A percentile compares a stretch with the other conserved stretches of the same genome.
Conservation (phyloP, 2,329 filamentous ascomycete species). For the Sporothrix brasiliensis region DNA sequence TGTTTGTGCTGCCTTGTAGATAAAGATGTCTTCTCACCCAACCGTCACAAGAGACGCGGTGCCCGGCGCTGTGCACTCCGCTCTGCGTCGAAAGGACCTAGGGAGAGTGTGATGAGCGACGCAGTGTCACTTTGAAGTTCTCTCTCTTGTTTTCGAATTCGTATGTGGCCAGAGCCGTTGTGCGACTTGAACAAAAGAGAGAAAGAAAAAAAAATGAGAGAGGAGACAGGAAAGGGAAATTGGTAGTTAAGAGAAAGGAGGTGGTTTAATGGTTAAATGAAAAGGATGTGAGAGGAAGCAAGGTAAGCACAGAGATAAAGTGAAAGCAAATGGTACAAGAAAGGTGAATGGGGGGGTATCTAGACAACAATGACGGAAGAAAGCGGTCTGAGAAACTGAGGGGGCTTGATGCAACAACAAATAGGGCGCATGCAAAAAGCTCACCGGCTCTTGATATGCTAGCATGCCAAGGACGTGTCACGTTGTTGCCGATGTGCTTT, state of each 20-base stretch:
- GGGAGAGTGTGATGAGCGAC: not conserved
- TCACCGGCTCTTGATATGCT: conserved; percentile 18
- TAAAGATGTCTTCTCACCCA: not conserved
- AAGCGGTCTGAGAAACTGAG: conserved; percentile 17
- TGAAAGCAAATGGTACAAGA: not conserved
- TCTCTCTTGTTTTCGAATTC: too few species aligned
- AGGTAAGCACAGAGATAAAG: conserved; percentile 5
- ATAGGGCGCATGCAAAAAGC: not conserved
- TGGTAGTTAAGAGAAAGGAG: not conserved
- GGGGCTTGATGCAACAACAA: conserved; percentile 14
- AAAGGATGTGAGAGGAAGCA: not conserved
- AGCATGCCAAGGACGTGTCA: conserved; percentile 13
- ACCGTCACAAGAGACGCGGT: conserved; percentile 4
- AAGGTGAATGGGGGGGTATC: too few species aligned
- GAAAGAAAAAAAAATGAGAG: not conserved
- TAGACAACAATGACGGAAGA: not conserved
- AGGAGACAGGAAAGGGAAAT: not conserved
- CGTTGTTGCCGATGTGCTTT: not conserved
- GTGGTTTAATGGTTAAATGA: not conserved
- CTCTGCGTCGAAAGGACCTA: too few species aligned
- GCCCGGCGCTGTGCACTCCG: not conserved
- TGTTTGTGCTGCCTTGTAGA: not conserved
- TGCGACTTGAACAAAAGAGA: not conserved
- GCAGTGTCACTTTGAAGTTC: too few species aligned
- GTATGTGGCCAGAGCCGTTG: too few species aligned